A percentile compares a stretch with the other conserved stretches of the same genome.
These are phyloP conservation scores for Hebeloma cylindrosporum DNA, from an alignment of 768 basidiomycete genomes.

Conservation along the genomic window DNA sequence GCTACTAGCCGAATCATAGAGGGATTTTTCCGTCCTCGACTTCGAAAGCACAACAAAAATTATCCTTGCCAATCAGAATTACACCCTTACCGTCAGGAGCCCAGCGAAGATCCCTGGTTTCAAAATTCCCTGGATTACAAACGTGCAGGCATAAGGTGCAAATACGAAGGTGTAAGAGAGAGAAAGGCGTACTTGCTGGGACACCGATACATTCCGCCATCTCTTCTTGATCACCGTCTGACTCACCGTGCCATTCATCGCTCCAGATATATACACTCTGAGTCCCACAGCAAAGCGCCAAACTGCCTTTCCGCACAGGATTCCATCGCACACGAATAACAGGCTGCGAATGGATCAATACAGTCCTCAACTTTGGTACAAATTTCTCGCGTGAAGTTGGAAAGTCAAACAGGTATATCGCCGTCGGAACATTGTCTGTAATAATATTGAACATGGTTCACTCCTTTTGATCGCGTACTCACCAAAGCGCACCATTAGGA, in stretches of 20 bases:
- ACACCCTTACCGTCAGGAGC: constrained; percentile 86
- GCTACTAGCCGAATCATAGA: neutral
- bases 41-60: constrained; percentile 86
- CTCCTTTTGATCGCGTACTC: constrained; percentile 14
- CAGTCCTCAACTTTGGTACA: constrained; percentile 59
- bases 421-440: constrained; percentile 61
- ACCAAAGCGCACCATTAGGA: constrained; percentile 78
- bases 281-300: constrained; percentile 66
- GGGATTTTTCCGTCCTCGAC: constrained; percentile 42
- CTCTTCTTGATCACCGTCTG: constrained; percentile 60
- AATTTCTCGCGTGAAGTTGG: constrained; percentile 59
- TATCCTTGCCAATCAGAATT: constrained; percentile 69
- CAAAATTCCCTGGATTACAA: constrained; percentile 58
- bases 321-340: constrained; percentile 79
- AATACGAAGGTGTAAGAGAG: neutral
- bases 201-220: constrained; percentile 91
- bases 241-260: constrained; percentile 72
- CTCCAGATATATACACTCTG: constrained; percentile 78
- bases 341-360: constrained; percentile 63
- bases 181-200: constrained; percentile 73
- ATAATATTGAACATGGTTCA: constrained; percentile 12
- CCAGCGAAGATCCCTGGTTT: constrained; percentile 71
- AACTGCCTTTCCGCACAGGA: constrained; percentile 71
- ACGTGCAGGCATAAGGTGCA: too few relatives aligned
- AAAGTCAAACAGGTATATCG: constrained; percentile 72